Conservation (phyloP, 768 basidiomycete genomes). For the Mycena olivaceomarginata region DNA sequence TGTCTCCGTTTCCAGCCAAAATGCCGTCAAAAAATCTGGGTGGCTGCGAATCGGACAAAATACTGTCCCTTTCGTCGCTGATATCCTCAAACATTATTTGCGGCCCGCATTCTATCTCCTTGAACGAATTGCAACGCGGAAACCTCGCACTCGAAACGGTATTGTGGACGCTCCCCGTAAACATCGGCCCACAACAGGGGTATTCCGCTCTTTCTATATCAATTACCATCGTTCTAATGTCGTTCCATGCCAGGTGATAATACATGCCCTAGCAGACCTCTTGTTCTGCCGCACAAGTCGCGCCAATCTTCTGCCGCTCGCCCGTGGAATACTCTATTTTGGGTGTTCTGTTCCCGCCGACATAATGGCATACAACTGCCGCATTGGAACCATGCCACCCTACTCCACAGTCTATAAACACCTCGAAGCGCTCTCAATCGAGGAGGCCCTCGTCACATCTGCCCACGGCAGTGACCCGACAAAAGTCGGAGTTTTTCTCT, state of each 20-base stretch:
- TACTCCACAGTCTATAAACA: neutral
- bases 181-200: neutral
- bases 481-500: neutral
- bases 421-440: neutral
- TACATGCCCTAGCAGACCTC: conserved; percentile 33
- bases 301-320: conserved; percentile 47
- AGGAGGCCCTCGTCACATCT: neutral
- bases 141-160: conserved; percentile 24
- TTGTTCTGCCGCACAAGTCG: conserved; percentile 42
- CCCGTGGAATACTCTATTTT: conserved; percentile 45
- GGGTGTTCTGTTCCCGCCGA: conserved; percentile 40
- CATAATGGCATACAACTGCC: conserved; percentile 40
- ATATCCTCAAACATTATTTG: too few relatives aligned
- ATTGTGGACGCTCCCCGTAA: neutral
- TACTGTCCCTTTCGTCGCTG: too few relatives aligned
- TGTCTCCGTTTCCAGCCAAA: too few relatives aligned
- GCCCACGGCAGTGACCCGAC: conserved; percentile 1
- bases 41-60: too few relatives aligned
- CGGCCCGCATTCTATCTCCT: neutral
- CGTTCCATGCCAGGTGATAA: conserved; percentile 21
- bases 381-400: conserved; percentile 23
- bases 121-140: conserved; percentile 1
- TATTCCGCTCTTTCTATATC: too few relatives aligned
- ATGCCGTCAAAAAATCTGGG: too few relatives aligned
- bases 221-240: too few relatives aligned